These are phyloP conservation scores for Ochromonadaceae sp. DNA, from an alignment of 352 stramenopile genomes.

Conservation along the genomic window DNA sequence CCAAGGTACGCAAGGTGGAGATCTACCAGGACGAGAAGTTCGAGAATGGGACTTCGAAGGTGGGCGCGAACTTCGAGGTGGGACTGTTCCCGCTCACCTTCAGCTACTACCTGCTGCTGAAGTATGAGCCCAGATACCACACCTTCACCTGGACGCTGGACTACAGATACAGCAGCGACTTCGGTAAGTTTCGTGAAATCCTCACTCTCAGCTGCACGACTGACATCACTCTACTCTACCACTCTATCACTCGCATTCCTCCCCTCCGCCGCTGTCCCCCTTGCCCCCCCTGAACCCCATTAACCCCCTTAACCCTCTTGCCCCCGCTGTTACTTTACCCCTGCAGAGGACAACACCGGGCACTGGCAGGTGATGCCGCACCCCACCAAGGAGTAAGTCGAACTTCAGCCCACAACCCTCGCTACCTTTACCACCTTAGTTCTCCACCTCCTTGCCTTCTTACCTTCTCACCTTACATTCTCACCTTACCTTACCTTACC, in stretches of 20 bases:
- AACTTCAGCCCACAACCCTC: too few relatives aligned
- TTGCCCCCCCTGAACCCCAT: too few relatives aligned
- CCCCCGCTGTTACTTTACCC: too few relatives aligned
- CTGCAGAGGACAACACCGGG: constrained; percentile 6
- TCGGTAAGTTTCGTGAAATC: constrained; percentile 18
- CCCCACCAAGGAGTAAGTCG: constrained; percentile 7
- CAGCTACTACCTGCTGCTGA: not conserved
- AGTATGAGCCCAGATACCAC: constrained; percentile 10
- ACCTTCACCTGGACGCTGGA: constrained; percentile 17
- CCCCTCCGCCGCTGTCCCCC: too few relatives aligned
- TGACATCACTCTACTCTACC: too few relatives aligned
- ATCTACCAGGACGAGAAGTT: constrained; percentile 3
- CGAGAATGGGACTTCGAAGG: not conserved
- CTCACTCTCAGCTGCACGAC: too few relatives aligned
- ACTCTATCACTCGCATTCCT: too few relatives aligned
- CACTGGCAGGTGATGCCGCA: constrained; percentile 17
- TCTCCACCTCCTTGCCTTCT: too few relatives aligned
- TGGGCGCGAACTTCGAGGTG: constrained; percentile 1
- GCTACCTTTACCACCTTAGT: too few relatives aligned
- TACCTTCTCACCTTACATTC: too few relatives aligned
- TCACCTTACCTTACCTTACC: not conserved
- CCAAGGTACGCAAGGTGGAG: not conserved
- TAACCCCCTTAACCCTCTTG: too few relatives aligned
- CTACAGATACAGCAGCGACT: constrained; percentile 8
- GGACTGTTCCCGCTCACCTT: constrained; percentile 1